Evolutionary conservation across 2,329 filamentous ascomycete species (phyloP).

Genomic region (Penicillium brevicompactum): DNA sequence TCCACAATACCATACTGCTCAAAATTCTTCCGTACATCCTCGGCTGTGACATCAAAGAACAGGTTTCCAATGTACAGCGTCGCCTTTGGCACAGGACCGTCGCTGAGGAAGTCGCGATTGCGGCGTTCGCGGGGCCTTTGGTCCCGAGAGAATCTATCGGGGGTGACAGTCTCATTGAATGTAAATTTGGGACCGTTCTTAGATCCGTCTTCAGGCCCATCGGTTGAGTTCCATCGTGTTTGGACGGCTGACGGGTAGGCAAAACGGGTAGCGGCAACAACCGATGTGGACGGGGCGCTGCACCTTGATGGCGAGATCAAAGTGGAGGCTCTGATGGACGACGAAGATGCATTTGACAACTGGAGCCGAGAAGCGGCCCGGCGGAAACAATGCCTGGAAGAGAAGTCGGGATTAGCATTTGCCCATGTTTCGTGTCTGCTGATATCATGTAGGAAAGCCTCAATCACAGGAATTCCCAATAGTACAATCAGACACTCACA

Average conservation of each 20-base stretch:
- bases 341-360: slow-evolving; percentile 39
- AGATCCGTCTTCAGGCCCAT: not conserved
- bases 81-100: slow-evolving; percentile 37
- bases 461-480: not conserved
- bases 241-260: slow-evolving; percentile 10
- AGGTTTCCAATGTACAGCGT: slow-evolving; percentile 70
- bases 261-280: slow-evolving; percentile 35
- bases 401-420: slow-evolving; percentile 2
- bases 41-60: slow-evolving; percentile 66
- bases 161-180: not conserved
- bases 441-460: not conserved
- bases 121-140: not conserved
- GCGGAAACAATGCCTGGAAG: slow-evolving; percentile 58
- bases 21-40: slow-evolving; percentile 63
- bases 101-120: not conserved
- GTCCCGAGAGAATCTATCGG: not conserved
- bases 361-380: slow-evolving; percentile 59
- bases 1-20: slow-evolving; percentile 59
- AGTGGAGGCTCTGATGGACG: slow-evolving; percentile 43
- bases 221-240: slow-evolving; percentile 18
- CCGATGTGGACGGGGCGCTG: slow-evolving; percentile 26
- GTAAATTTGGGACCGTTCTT: not conserved
- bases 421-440: not conserved
- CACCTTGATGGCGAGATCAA: slow-evolving; percentile 36
- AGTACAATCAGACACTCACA: not conserved